Conservation (phyloP, 2,329 filamentous ascomycete genomes). For the Apiospora marii region DNA sequence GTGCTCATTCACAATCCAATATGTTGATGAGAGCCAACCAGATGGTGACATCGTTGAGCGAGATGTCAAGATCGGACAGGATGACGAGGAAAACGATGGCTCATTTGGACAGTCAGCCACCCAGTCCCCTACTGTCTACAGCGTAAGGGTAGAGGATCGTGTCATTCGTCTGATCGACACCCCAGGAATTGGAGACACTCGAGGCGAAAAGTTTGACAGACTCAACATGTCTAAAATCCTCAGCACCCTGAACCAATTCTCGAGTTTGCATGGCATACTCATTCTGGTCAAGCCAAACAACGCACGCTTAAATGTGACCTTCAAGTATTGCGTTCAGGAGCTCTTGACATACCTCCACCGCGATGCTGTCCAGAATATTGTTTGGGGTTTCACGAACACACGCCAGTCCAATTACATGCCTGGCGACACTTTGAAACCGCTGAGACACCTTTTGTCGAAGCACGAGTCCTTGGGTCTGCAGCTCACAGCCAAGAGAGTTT, state of each 20-base stretch:
- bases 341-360: constrained; percentile 49
- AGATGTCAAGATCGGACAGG: constrained; percentile 41
- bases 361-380: constrained; percentile 48
- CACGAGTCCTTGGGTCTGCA: constrained; percentile 41
- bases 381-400: constrained; percentile 53
- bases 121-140: constrained; percentile 45
- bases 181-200: constrained; percentile 51
- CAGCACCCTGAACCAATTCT: constrained; percentile 42
- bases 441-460: constrained; percentile 41
- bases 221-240: constrained; percentile 51
- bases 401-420: constrained; percentile 50
- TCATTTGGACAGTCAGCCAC: constrained; percentile 46
- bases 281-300: constrained; percentile 52
- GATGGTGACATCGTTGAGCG: constrained; percentile 38
- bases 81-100: constrained; percentile 44
- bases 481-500: constrained; percentile 42
- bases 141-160: too few species aligned
- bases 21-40: constrained; percentile 35
- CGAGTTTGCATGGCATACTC: constrained; percentile 49
- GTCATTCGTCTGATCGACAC: constrained; percentile 51
- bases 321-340: constrained; percentile 51
- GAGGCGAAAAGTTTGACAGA: constrained; percentile 46
- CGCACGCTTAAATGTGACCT: constrained; percentile 46
- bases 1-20: constrained; percentile 47
- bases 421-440: constrained; percentile 48